Evolutionary conservation across 129 eudicot genomes (phyloP).

Genomic region (Flaveria trinervia): DNA sequence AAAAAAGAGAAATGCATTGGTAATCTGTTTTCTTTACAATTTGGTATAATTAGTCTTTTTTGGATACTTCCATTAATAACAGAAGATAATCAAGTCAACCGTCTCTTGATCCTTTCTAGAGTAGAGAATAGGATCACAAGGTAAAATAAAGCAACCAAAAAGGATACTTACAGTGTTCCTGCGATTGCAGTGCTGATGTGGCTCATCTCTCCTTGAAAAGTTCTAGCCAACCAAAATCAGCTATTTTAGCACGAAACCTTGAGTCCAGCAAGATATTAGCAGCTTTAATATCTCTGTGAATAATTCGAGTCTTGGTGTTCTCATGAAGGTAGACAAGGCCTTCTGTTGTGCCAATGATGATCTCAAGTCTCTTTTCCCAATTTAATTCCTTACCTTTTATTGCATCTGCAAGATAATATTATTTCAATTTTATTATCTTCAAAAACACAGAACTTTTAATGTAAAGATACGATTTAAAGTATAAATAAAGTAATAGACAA

Average conservation of each 20-base stretch:
- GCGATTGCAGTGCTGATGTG: conserved; percentile 89
- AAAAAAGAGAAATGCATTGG: background rate
- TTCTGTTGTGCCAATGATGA: conserved; percentile 69
- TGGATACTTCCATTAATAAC: background rate
- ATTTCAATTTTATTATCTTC: conserved; percentile 4
- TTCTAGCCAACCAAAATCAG: conserved; percentile 92
- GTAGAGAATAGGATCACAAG: conserved; percentile 1
- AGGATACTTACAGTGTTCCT: conserved; percentile 66
- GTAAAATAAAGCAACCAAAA: conserved; percentile 11
- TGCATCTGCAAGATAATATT: conserved; percentile 46
- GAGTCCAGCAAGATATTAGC: conserved; percentile 76
- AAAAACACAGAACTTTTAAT: background rate
- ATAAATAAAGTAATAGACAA: background rate
- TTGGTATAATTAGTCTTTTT: background rate
- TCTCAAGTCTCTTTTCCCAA: conserved; percentile 71
- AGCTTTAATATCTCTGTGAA: conserved; percentile 81
- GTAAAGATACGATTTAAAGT: conserved; percentile 19
- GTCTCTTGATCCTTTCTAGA: background rate
- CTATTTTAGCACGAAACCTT: conserved; percentile 74
- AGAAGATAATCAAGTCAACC: background rate
- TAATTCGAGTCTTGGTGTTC: conserved; percentile 59
- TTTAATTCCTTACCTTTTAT: conserved; percentile 65
- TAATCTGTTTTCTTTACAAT: background rate
- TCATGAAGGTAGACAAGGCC: conserved; percentile 91
- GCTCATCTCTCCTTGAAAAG: conserved; percentile 81